Percentiles rank a stretch among this genome's conserved stretches.
These are phyloP conservation scores for Phytophthora fragariae DNA, from an alignment of 352 stramenopile genomes.

Conservation along the genomic window DNA sequence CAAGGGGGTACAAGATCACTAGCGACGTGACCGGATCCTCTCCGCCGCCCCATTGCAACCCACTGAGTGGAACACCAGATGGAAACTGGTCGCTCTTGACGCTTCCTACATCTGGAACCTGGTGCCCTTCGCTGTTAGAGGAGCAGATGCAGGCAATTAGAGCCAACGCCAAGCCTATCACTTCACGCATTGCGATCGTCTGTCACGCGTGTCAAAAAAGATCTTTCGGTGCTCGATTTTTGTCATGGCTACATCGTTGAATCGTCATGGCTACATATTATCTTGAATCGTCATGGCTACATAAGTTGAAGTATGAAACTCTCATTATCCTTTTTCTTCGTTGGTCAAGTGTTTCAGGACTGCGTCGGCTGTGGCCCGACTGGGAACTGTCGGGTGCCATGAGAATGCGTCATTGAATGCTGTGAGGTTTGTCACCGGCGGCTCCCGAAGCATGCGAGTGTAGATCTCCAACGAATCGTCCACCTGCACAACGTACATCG, in stretches of 20 bases:
- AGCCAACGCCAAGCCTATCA: not conserved
- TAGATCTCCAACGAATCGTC: not conserved
- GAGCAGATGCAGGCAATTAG: not conserved
- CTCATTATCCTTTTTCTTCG: not conserved
- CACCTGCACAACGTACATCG: not conserved
- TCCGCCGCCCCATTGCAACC: not conserved
- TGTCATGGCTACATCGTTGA: not conserved
- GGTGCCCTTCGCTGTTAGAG: not conserved
- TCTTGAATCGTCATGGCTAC: too few species aligned
- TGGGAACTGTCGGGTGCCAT: not conserved
- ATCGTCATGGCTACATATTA: too few species aligned
- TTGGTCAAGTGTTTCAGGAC: not conserved
- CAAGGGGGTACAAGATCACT: conserved; percentile 10
- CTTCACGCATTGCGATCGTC: not conserved
- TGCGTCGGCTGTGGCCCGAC: not conserved
- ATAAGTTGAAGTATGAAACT: too few species aligned
- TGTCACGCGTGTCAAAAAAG: conserved; percentile 54
- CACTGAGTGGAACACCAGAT: not conserved
- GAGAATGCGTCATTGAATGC: not conserved
- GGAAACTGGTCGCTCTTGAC: not conserved
- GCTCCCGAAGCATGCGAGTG: not conserved
- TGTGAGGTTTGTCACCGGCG: not conserved
- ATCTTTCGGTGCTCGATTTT: not conserved
- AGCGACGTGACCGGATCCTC: conserved; percentile 3
- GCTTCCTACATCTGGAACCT: conserved; percentile 20